Conservation (phyloP, 805 yeast species). For the Candida loeiensis region DNA sequence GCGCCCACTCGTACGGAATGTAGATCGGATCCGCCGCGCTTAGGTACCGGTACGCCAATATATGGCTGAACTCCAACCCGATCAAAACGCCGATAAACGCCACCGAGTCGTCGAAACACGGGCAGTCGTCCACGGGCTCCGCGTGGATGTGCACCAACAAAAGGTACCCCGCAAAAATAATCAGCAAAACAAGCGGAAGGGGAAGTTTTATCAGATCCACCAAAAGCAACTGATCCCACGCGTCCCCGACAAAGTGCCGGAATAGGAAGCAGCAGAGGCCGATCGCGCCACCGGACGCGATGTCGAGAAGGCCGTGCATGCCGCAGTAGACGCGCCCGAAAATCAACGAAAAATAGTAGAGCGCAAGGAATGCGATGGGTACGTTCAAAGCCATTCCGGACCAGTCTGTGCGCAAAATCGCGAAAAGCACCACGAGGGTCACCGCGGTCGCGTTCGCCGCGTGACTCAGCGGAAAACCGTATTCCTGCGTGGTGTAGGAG, state of each 20-base stretch:
- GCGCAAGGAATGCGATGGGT: slow-evolving; percentile 16
- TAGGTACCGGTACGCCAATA: slow-evolving; percentile 31
- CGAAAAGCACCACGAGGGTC: slow-evolving; percentile 42
- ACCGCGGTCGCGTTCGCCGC: slow-evolving; percentile 93
- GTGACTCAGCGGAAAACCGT: slow-evolving; percentile 93
- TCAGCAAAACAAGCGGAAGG: slow-evolving; percentile 26
- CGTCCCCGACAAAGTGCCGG: slow-evolving; percentile 38
- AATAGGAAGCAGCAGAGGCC: slow-evolving; percentile 55
- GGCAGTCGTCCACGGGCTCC: slow-evolving; percentile 88
- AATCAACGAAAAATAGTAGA: slow-evolving; percentile 64
- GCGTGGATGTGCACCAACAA: slow-evolving; percentile 65
- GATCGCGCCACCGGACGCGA: slow-evolving; percentile 58
- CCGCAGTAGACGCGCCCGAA: slow-evolving; percentile 91
- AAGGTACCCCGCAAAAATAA: slow-evolving; percentile 42
- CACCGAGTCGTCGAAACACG: slow-evolving; percentile 93
- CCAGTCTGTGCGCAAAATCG: slow-evolving; percentile 13
- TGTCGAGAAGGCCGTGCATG: slow-evolving; percentile 91
- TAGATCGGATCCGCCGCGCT: slow-evolving; percentile 26
- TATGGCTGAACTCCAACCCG: slow-evolving; percentile 68
- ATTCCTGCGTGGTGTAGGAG: slow-evolving; percentile 86
- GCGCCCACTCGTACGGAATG: slow-evolving; percentile 39
- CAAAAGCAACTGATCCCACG: slow-evolving; percentile 47
- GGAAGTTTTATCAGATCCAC: slow-evolving; percentile 14
- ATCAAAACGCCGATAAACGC: slow-evolving; percentile 86
- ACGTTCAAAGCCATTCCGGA: neutral